These are phyloP conservation scores for Kurtzmaniella cleridarum DNA, from an alignment of 805 yeast species.

Conservation along the genomic window DNA sequence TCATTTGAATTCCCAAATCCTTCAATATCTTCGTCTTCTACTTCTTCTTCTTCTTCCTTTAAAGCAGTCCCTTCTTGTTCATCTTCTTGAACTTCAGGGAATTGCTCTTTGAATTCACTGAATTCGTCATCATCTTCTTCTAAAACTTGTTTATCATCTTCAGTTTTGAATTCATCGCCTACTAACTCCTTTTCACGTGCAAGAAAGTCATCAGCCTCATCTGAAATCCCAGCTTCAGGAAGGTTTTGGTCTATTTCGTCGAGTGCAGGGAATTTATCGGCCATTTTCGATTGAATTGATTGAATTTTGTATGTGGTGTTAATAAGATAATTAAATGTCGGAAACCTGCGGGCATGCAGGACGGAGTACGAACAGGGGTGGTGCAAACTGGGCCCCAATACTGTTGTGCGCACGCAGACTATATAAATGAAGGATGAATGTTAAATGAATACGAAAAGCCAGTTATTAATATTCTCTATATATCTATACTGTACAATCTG, in stretches of 20 bases:
- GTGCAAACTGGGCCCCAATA: too few relatives aligned
- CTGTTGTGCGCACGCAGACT: too few relatives aligned
- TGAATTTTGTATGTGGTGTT: too few relatives aligned
- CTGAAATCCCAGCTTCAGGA: slow-evolving; percentile 24
- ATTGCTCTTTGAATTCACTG: slow-evolving; percentile 58
- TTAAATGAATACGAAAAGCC: too few relatives aligned
- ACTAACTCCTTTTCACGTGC: slow-evolving; percentile 62
- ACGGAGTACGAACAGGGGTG: too few relatives aligned
- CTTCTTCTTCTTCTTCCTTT: slow-evolving; percentile 13
- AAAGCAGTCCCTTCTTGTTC: slow-evolving; percentile 11
- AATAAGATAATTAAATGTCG: too few relatives aligned
- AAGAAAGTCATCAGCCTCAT: slow-evolving; percentile 50
- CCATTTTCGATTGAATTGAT: slow-evolving; percentile 34
- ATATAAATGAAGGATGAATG: too few relatives aligned
- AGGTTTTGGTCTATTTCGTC: slow-evolving; percentile 37
- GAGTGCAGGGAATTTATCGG: slow-evolving; percentile 74
- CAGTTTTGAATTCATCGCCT: slow-evolving; percentile 70
- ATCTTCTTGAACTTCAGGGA: slow-evolving; percentile 49
- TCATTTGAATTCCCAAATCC: slow-evolving; percentile 16
- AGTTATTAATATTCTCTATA: slow-evolving; percentile 4
- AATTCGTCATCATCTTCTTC: slow-evolving; percentile 39
- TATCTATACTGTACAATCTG: slow-evolving; percentile 30
- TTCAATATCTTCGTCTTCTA: slow-evolving; percentile 41
- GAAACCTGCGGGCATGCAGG: not conserved
- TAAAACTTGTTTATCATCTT: slow-evolving; percentile 47